Percentiles rank a stretch among this genome's conserved stretches.
Evolutionary conservation across 2,329 filamentous ascomycete genomes (phyloP).

Genomic region (Plenodomus lindquistii): DNA sequence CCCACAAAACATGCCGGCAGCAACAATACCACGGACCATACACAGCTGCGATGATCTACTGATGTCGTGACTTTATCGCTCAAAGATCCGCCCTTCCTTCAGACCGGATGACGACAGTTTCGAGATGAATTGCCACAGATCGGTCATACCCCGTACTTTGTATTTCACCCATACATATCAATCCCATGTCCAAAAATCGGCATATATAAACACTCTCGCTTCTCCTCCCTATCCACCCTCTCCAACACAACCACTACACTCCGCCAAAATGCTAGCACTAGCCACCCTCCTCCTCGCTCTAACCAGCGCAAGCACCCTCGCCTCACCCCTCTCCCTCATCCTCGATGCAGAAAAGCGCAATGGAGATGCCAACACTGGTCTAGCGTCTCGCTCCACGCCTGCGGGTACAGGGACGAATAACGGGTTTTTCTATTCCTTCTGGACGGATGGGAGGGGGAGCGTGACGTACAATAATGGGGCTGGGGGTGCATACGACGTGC

Average conservation of each 20-base stretch:
- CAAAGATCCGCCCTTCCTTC: slow-evolving; percentile 6
- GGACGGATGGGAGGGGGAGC: slow-evolving; percentile 56
- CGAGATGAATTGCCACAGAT: slow-evolving; percentile 7
- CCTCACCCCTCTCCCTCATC: slow-evolving; percentile 33
- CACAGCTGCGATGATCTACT: slow-evolving; percentile 3
- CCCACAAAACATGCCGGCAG: slow-evolving; percentile 31
- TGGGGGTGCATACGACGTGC: slow-evolving; percentile 50
- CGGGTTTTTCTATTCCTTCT: slow-evolving; percentile 54
- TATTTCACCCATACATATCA: no score
- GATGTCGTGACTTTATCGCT: no score
- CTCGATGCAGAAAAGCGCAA: slow-evolving; percentile 14
- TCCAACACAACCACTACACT: slow-evolving; percentile 9
- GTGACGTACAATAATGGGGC: slow-evolving; percentile 60
- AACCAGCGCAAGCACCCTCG: slow-evolving; percentile 27
- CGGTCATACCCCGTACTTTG: no score
- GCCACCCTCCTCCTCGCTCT: slow-evolving; percentile 35
- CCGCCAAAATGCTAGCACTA: slow-evolving; percentile 34
- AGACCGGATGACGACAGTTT: slow-evolving; percentile 10
- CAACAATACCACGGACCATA: slow-evolving; percentile 20
- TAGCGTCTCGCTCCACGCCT: slow-evolving; percentile 22
- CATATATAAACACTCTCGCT: slow-evolving; percentile 23
- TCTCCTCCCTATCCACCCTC: slow-evolving; percentile 7
- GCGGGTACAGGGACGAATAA: slow-evolving; percentile 34
- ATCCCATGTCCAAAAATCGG: no score
- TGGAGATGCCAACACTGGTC: slow-evolving; percentile 6